phyloP scores from a whole-genome alignment of 352 stramenopile genomes.

The Pythium myriotylum region DNA sequence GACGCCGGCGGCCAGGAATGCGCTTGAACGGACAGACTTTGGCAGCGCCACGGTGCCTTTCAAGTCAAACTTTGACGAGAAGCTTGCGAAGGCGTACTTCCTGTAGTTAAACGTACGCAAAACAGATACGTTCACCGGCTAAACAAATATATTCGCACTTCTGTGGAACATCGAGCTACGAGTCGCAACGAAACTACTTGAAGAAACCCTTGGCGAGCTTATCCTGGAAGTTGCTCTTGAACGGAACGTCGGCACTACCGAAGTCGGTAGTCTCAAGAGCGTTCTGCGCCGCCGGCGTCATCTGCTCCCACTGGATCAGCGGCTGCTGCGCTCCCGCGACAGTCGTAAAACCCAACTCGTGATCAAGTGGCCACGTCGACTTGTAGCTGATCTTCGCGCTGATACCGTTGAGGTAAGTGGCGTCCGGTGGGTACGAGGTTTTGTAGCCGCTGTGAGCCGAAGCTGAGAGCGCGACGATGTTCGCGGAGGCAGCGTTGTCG shows the following conservation, averaged over 20 bases:
- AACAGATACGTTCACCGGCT: too few species aligned
- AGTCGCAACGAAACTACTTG: too few species aligned
- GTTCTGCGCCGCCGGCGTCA: conserved; percentile 1
- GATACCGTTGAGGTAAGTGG: conserved; percentile 3
- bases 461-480: not conserved
- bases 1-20: not conserved
- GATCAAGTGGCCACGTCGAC: conserved; percentile 11
- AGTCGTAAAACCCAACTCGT: conserved; percentile 13
- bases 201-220: not conserved
- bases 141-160: too few species aligned
- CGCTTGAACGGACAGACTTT: not conserved
- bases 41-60: not conserved
- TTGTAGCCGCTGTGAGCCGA: too few species aligned
- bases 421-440: too few species aligned
- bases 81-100: conserved; percentile 2
- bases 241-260: not conserved
- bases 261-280: conserved; percentile 1
- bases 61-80: not conserved
- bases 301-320: conserved; percentile 6
- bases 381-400: conserved; percentile 20
- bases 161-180: too few species aligned
- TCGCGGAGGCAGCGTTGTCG: conserved; percentile 15
- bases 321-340: not conserved
- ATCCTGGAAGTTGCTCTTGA: not conserved
- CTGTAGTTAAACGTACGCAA: too few species aligned